A percentile compares a stretch with the other conserved stretches of the same genome.
phyloP scores from a whole-genome alignment of 1,284 basidiomycete genomes.

The Golubevia pallescens region DNA sequence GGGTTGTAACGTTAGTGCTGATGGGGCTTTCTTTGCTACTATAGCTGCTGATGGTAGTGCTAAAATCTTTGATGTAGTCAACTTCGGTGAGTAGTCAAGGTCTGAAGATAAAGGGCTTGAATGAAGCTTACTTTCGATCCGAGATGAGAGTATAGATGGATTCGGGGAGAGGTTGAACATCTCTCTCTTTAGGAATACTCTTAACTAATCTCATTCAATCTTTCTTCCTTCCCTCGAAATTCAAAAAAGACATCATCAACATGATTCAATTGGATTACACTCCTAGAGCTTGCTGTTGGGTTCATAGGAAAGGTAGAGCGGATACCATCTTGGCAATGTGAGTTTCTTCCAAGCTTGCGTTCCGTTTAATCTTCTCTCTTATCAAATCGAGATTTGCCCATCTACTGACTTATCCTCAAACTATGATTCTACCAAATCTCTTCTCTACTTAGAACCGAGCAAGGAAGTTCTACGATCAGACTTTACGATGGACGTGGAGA shows the following conservation, averaged over 20 bases:
- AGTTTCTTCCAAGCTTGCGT: conserved; percentile 52
- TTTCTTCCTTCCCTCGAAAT: neutral
- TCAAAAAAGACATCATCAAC: conserved; percentile 88
- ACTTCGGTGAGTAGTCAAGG: conserved; percentile 77
- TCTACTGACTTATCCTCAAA: neutral
- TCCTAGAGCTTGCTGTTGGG: conserved; percentile 89
- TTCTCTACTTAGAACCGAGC: conserved; percentile 73
- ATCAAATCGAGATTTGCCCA: neutral
- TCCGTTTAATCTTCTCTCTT: too few species aligned
- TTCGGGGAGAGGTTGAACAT: too few species aligned
- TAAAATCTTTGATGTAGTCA: conserved; percentile 96
- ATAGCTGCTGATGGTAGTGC: conserved; percentile 68
- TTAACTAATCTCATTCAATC: neutral
- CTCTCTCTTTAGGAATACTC: too few species aligned
- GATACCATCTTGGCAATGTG: conserved; percentile 87
- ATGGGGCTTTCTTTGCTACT: conserved; percentile 90
- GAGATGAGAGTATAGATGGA: too few species aligned
- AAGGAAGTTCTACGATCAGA: conserved; percentile 75
- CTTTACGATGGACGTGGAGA: conserved; percentile 92
- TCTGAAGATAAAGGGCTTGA: neutral
- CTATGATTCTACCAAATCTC: neutral
- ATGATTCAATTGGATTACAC: conserved; percentile 86
- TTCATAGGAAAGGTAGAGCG: conserved; percentile 84
- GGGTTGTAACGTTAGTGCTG: conserved; percentile 83
- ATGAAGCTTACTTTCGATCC: neutral